These are phyloP conservation scores for Cytospora piceicola DNA, from an alignment of 2,329 filamentous ascomycete genomes.

Conservation along the genomic window DNA sequence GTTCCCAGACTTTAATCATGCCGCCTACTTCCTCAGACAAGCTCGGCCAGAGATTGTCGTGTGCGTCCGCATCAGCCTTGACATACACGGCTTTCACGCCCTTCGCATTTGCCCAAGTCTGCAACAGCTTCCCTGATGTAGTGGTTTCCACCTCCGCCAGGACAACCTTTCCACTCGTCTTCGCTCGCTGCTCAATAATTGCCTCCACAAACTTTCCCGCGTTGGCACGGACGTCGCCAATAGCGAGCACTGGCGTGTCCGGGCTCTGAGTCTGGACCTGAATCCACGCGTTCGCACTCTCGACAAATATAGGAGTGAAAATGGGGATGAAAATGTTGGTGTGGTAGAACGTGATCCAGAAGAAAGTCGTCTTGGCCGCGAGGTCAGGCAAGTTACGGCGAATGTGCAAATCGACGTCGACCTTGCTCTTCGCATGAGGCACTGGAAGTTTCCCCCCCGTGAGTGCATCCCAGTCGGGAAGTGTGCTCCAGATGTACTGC, in stretches of 20 bases:
- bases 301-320: conserved; percentile 29
- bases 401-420: conserved; percentile 44
- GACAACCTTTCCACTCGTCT: conserved; percentile 40
- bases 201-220: conserved; percentile 40
- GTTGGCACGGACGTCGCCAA: conserved; percentile 41
- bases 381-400: conserved; percentile 38
- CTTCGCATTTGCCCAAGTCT: conserved; percentile 36
- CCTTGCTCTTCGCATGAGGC: conserved; percentile 48
- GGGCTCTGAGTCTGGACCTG: conserved; percentile 37
- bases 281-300: conserved; percentile 35
- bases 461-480: conserved; percentile 39
- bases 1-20: conserved; percentile 6
- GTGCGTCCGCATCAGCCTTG: not conserved
- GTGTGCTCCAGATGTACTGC: conserved; percentile 50
- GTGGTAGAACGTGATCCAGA: conserved; percentile 35
- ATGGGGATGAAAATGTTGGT: conserved; percentile 30
- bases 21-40: conserved; percentile 5
- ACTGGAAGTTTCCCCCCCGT: conserved; percentile 38
- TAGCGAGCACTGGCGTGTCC: conserved; percentile 36
- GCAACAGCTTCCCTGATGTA: conserved; percentile 37
- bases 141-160: conserved; percentile 35
- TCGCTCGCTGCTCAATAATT: conserved; percentile 38
- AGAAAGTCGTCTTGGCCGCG: conserved; percentile 43
- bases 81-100: conserved; percentile 1
- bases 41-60: not conserved